Conservation (phyloP, 2,329 filamentous ascomycete genomes). For the Xylaria sp. region DNA sequence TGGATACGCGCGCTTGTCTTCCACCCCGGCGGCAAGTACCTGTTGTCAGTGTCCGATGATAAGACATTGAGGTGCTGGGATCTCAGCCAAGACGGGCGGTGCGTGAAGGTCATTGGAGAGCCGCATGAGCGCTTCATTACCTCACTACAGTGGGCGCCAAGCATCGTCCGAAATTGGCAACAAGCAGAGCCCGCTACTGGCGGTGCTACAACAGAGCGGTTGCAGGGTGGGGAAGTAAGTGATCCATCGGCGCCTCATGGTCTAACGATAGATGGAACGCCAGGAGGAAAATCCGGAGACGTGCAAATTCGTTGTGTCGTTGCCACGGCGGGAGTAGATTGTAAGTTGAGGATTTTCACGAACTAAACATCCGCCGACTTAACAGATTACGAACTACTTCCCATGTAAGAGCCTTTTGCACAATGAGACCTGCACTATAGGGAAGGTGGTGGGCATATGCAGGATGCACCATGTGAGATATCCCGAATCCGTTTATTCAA, state of each 20-base stretch:
- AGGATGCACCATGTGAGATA: too few relatives aligned
- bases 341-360: conserved; percentile 82
- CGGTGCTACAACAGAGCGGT: too few relatives aligned
- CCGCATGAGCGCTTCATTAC: conserved; percentile 86
- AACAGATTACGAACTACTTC: background rate
- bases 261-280: conserved; percentile 47
- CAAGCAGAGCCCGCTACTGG: conserved; percentile 56
- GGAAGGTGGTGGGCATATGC: too few relatives aligned
- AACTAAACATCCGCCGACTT: conserved; percentile 49
- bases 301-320: conserved; percentile 83
- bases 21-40: conserved; percentile 90
- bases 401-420: too few relatives aligned
- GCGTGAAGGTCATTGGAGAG: conserved; percentile 81
- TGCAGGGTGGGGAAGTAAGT: conserved; percentile 59
- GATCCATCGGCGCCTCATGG: background rate
- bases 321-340: conserved; percentile 86
- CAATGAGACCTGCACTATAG: too few relatives aligned
- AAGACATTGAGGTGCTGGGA: conserved; percentile 96
- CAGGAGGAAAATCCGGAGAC: conserved; percentile 52
- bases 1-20: conserved; percentile 90
- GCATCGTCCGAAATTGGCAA: conserved; percentile 63
- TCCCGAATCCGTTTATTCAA: too few relatives aligned
- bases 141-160: conserved; percentile 88
- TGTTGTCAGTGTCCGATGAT: conserved; percentile 87
- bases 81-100: conserved; percentile 86